Conservation (phyloP, 768 basidiomycete genomes). For the Nidula microcarpa region DNA sequence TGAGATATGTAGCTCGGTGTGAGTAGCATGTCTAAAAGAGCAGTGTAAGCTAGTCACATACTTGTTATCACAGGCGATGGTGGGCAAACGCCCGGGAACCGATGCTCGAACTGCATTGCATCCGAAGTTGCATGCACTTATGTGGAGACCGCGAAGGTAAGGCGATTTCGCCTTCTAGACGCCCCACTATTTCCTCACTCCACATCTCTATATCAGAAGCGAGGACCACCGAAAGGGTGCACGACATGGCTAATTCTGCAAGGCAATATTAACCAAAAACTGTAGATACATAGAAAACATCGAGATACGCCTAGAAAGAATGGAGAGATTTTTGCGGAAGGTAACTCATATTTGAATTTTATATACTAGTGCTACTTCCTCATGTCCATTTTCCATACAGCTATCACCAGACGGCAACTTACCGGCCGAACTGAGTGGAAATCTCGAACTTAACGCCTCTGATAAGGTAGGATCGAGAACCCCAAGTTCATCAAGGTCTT, state of each 20-base stretch:
- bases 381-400: slow-evolving; percentile 23
- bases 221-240: slow-evolving; percentile 63
- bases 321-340: slow-evolving; percentile 51
- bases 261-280: background rate
- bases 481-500: slow-evolving; percentile 13
- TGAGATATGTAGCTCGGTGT: too few relatives aligned
- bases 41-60: too few relatives aligned
- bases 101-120: slow-evolving; percentile 66
- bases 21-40: too few relatives aligned
- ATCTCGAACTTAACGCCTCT: slow-evolving; percentile 14
- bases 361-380: background rate
- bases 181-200: background rate
- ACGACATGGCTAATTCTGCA: slow-evolving; percentile 6
- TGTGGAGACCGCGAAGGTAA: slow-evolving; percentile 64
- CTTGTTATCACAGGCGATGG: slow-evolving; percentile 52
- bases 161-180: slow-evolving; percentile 16
- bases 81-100: slow-evolving; percentile 60
- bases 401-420: slow-evolving; percentile 65
- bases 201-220: slow-evolving; percentile 29
- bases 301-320: slow-evolving; percentile 58
- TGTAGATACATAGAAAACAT: background rate
- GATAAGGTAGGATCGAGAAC: slow-evolving; percentile 14
- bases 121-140: slow-evolving; percentile 68
- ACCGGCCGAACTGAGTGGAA: slow-evolving; percentile 48
- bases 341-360: slow-evolving; percentile 10